Base-by-base conservation (phyloP, 768 basidiomycete genomes). In the Hygrophorus russula region DNA sequence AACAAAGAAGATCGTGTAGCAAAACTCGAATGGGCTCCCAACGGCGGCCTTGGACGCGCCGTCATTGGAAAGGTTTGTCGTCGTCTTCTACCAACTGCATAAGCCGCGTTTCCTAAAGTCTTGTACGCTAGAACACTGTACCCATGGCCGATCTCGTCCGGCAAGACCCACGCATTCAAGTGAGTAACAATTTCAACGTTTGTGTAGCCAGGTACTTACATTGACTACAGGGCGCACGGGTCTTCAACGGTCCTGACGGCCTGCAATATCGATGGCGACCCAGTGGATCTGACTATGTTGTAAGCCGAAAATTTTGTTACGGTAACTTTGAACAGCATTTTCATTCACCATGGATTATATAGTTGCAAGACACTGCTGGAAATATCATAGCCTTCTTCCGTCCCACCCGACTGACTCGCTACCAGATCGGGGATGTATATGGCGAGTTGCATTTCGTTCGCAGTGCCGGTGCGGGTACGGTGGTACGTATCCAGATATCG, bases 1-100 rank as follows among this genome's bases (percentile, higher is more conserved):
- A 85, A 82, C 66, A 86, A 82, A 58, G 86, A 89, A 65, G 87
- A 91, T 59, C 80, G 85, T 36, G 80, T 89, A 56, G 87, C 87
- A 50, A 87, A 80, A 65, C 75, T 90, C 42, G 88, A 91, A 62
- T 91, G 87, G 87, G 74, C 82, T 44, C 67, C 80, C 38, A 86
- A 76, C 51, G 87, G 86, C 48, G 80, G 82, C 45, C 79, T 90
- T 40, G 87, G 87, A 48, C 84, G 87, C 54, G 80, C 86, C 53
- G 70, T 83, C 47, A 84, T 91, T 55, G 87, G 88, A 55, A 89
- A 88, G 72, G 86, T 85, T 50, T 44, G 58, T 52, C 37, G 58
- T 52, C 37, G 42, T 44, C 45, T 46, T 42, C 20, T 39, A 36
- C 47, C 46, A 2, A n/a, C 37, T 32, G 45, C 49, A 53, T 46